A percentile compares a stretch with the other conserved stretches of the same genome.
phyloP scores from a whole-genome alignment of 306 rosid genomes.

The Amphicarpaea edgeworthii region DNA sequence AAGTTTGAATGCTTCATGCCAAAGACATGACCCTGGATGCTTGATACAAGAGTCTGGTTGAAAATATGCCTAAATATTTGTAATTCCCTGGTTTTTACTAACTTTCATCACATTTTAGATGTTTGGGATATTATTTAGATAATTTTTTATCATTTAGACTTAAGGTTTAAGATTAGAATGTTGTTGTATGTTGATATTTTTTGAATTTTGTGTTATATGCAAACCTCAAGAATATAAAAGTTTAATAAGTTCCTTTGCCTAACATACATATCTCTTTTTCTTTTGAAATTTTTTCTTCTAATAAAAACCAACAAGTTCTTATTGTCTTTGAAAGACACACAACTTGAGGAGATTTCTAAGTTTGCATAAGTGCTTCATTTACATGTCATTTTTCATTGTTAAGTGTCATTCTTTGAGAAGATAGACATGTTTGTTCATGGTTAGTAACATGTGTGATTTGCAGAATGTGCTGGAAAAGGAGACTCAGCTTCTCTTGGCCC shows the following conservation, averaged over 20 bases:
- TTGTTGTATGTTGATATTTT: background rate
- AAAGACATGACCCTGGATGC: background rate
- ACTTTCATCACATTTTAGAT: too few relatives aligned
- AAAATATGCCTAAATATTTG: background rate
- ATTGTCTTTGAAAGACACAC: conserved; percentile 8
- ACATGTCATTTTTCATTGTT: conserved; percentile 6
- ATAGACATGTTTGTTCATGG: too few relatives aligned
- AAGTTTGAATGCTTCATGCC: background rate
- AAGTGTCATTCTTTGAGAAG: conserved; percentile 4
- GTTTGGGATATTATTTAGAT: background rate
- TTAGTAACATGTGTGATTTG: conserved; percentile 30
- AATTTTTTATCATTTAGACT: background rate
- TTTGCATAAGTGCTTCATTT: conserved; percentile 12
- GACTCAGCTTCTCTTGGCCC: conserved; percentile 81
- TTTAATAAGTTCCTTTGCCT: background rate
- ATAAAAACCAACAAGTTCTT: background rate
- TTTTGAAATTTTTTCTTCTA: background rate
- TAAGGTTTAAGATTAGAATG: background rate
- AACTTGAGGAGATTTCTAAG: conserved; percentile 10
- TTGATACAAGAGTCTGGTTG: background rate
- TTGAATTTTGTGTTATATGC: background rate
- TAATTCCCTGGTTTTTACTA: too few relatives aligned
- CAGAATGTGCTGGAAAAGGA: conserved; percentile 83
- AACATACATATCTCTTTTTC: background rate
- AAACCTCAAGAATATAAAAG: background rate